These are phyloP conservation scores for Decorospora gaudefroyi DNA, from an alignment of 2,329 filamentous ascomycete genomes.

Conservation along the genomic window DNA sequence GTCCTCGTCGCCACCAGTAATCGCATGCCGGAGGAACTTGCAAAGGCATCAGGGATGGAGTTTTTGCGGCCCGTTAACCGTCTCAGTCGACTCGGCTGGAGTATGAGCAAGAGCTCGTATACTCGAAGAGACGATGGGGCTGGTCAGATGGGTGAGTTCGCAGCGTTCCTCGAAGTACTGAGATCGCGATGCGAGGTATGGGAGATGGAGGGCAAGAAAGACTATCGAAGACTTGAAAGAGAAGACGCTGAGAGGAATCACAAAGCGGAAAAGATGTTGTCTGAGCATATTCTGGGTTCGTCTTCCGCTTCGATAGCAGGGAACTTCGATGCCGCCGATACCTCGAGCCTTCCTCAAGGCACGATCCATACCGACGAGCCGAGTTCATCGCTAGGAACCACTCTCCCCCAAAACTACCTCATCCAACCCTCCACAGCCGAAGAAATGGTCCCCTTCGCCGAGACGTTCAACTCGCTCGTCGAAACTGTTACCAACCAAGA, in stretches of 20 bases:
- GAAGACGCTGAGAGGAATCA: slow-evolving; percentile 18
- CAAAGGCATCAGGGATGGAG: slow-evolving; percentile 72
- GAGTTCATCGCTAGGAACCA: slow-evolving; percentile 3
- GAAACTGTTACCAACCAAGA: slow-evolving; percentile 23
- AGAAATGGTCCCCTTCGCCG: slow-evolving; percentile 26
- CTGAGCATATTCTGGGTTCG: too few species aligned
- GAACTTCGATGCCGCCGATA: neutral
- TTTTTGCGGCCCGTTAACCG: slow-evolving; percentile 62
- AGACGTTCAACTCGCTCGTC: slow-evolving; percentile 29
- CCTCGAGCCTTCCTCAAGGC: neutral
- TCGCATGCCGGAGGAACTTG: slow-evolving; percentile 79
- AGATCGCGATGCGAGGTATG: slow-evolving; percentile 80
- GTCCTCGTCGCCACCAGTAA: slow-evolving; percentile 81
- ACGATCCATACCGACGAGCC: slow-evolving; percentile 1
- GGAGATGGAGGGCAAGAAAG: slow-evolving; percentile 76
- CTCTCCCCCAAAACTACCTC: slow-evolving; percentile 44
- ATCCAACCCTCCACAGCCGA: slow-evolving; percentile 34
- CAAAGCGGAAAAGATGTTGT: slow-evolving; percentile 4
- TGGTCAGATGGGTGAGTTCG: slow-evolving; percentile 68
- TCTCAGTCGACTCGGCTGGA: slow-evolving; percentile 41
- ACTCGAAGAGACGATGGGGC: slow-evolving; percentile 44
- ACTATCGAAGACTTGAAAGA: slow-evolving; percentile 63
- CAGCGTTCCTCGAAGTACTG: slow-evolving; percentile 73
- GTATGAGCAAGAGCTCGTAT: slow-evolving; percentile 56
- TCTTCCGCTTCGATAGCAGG: neutral